Conservation (phyloP, 2,329 filamentous ascomycete species). For the Alternaria brassicicola region DNA sequence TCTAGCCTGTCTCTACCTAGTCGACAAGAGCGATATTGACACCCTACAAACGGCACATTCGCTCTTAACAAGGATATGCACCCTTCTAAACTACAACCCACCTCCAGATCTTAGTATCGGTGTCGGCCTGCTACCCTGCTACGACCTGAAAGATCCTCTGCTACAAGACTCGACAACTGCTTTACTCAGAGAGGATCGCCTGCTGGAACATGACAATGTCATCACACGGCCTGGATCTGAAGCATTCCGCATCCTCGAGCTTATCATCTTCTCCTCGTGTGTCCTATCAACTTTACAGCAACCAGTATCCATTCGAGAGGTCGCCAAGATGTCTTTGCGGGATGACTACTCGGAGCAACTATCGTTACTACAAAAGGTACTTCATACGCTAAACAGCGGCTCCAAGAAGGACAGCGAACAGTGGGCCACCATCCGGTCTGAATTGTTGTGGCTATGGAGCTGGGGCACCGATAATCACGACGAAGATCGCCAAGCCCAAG, state of each 20-base stretch:
- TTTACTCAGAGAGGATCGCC: constrained; percentile 49
- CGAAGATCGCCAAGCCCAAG: constrained; percentile 49
- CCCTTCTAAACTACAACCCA: constrained; percentile 65
- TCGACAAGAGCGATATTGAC: constrained; percentile 64
- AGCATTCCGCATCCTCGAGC: constrained; percentile 66
- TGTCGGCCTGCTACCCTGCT: constrained; percentile 52
- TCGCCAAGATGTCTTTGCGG: constrained; percentile 67
- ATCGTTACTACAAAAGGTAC: constrained; percentile 62
- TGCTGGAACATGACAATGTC: constrained; percentile 66
- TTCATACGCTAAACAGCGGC: constrained; percentile 60
- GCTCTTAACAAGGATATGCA: constrained; percentile 65
- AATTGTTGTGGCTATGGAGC: constrained; percentile 74
- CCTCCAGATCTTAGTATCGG: constrained; percentile 56
- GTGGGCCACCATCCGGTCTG: constrained; percentile 60
- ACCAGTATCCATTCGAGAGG: constrained; percentile 49
- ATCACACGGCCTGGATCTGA: constrained; percentile 66
- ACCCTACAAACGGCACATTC: constrained; percentile 66
- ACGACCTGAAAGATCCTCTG: constrained; percentile 46
- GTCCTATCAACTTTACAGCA: constrained; percentile 52
- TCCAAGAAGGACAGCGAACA: constrained; percentile 65
- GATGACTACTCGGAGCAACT: constrained; percentile 70
- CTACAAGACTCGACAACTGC: constrained; percentile 41
- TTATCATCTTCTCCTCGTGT: constrained; percentile 61
- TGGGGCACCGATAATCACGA: constrained; percentile 65
- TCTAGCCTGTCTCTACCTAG: constrained; percentile 70